Evolutionary conservation across 371 early-diverging fungal species (phyloP).

Genomic region (Choanephora cucurbitarum): DNA sequence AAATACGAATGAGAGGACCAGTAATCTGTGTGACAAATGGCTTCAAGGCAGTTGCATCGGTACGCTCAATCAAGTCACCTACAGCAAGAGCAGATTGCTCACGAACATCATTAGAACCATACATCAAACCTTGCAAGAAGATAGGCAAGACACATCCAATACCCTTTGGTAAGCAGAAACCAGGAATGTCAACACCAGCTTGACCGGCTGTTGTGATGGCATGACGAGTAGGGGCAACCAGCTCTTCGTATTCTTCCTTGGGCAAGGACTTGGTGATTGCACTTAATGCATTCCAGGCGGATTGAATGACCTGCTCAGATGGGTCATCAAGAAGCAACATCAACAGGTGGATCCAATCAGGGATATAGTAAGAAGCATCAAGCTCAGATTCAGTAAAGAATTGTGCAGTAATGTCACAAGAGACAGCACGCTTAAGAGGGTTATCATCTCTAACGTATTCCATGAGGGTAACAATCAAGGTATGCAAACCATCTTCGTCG

Average conservation of each 20-base stretch:
- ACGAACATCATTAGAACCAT: slow-evolving; percentile 81
- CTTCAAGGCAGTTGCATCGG: slow-evolving; percentile 75
- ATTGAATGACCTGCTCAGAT: slow-evolving; percentile 59
- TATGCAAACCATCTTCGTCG: slow-evolving; percentile 75
- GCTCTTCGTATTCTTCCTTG: slow-evolving; percentile 82
- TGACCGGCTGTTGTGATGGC: slow-evolving; percentile 65
- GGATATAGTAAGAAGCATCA: slow-evolving; percentile 69
- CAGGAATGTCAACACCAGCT: slow-evolving; percentile 73
- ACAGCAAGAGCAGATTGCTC: slow-evolving; percentile 87
- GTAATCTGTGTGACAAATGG: slow-evolving; percentile 94
- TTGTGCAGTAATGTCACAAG: slow-evolving; percentile 62
- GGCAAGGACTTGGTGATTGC: slow-evolving; percentile 79
- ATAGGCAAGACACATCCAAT: slow-evolving; percentile 88
- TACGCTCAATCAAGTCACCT: slow-evolving; percentile 78
- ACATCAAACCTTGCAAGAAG: slow-evolving; percentile 93
- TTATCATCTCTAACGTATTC: slow-evolving; percentile 66
- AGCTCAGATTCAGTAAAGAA: slow-evolving; percentile 72
- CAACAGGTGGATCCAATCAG: slow-evolving; percentile 84
- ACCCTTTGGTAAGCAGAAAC: slow-evolving; percentile 92
- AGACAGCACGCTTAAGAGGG: slow-evolving; percentile 52
- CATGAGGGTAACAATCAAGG: slow-evolving; percentile 68
- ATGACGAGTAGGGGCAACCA: slow-evolving; percentile 72
- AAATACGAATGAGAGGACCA: slow-evolving; percentile 96
- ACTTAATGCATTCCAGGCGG: slow-evolving; percentile 80
- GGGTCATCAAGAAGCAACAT: slow-evolving; percentile 69